Percentiles rank a stretch among this genome's conserved stretches.
Conservation (phyloP, 441 rosid genomes). For the Euphorbia schlechtendalii region DNA sequence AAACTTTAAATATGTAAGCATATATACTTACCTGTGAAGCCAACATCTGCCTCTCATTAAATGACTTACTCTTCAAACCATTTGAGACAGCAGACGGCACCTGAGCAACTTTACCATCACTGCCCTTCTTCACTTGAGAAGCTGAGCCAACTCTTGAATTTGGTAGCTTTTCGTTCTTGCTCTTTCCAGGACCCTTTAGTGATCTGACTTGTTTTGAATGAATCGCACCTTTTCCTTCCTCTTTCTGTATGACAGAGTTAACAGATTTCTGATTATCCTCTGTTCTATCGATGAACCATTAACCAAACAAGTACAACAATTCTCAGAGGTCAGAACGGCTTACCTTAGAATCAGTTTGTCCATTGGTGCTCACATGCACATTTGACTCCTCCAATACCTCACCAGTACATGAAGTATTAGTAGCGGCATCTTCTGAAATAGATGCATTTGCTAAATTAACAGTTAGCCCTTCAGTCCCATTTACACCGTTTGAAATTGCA, state of each 20-base stretch:
- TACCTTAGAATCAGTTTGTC: constrained; percentile 32
- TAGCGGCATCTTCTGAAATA: constrained; percentile 31
- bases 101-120: constrained; percentile 39
- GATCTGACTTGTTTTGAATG: constrained; percentile 32
- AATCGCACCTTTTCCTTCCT: constrained; percentile 32
- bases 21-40: constrained; percentile 39
- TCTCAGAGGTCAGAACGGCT: constrained; percentile 7
- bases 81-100: constrained; percentile 32
- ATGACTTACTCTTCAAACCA: constrained; percentile 49
- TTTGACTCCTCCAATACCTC: constrained; percentile 26
- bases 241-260: constrained; percentile 29
- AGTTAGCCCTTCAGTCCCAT: constrained; percentile 26
- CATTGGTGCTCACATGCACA: constrained; percentile 26
- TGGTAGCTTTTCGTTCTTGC: constrained; percentile 42
- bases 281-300: neutral
- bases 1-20: constrained; percentile 9
- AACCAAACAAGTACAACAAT: constrained; percentile 9
- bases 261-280: constrained; percentile 15
- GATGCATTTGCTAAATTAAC: constrained; percentile 30
- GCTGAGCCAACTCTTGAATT: constrained; percentile 37
- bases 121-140: constrained; percentile 38
- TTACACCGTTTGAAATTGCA: constrained; percentile 22
- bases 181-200: constrained; percentile 40
- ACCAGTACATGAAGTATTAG: constrained; percentile 15
- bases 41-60: constrained; percentile 42